Evolutionary conservation across 257 asterid species (phyloP).

Genomic region (Ocimum tenuiflorum): DNA sequence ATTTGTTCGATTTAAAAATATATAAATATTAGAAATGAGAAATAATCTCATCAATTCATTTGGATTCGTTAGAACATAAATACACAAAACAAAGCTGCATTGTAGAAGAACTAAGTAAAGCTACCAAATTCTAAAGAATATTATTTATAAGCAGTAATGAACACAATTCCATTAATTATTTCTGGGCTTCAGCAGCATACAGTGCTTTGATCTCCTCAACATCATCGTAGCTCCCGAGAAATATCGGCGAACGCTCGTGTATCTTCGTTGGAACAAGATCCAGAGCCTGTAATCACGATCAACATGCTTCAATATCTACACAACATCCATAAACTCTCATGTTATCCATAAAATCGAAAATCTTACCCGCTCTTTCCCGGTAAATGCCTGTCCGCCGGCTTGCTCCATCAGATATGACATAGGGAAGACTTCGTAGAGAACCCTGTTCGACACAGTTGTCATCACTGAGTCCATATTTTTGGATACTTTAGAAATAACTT

Average conservation of each 20-base stretch:
- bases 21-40: too few relatives aligned
- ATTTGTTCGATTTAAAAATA: too few relatives aligned
- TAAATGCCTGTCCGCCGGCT: slow-evolving; percentile 96
- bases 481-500: not conserved
- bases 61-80: too few relatives aligned
- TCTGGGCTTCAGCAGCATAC: slow-evolving; percentile 59
- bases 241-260: slow-evolving; percentile 89
- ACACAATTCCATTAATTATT: slow-evolving; percentile 21
- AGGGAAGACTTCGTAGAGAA: slow-evolving; percentile 94
- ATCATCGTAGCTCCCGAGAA: slow-evolving; percentile 88
- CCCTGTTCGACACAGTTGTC: slow-evolving; percentile 42
- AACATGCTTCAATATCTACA: too few relatives aligned
- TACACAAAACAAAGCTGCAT: not conserved
- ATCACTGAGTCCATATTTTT: not conserved
- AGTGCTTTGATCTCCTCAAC: slow-evolving; percentile 88
- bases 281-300: slow-evolving; percentile 48
- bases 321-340: not conserved
- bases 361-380: slow-evolving; percentile 79
- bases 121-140: slow-evolving; percentile 10
- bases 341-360: not conserved
- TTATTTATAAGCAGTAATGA: not conserved
- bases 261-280: slow-evolving; percentile 73
- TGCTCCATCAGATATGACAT: slow-evolving; percentile 96
- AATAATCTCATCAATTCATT: too few relatives aligned
- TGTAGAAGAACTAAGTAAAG: too few relatives aligned